A percentile compares a stretch with the other conserved stretches of the same genome.
Evolutionary conservation across 106 monocot species (phyloP).

Genomic region (Platanthera guangdongensis): DNA sequence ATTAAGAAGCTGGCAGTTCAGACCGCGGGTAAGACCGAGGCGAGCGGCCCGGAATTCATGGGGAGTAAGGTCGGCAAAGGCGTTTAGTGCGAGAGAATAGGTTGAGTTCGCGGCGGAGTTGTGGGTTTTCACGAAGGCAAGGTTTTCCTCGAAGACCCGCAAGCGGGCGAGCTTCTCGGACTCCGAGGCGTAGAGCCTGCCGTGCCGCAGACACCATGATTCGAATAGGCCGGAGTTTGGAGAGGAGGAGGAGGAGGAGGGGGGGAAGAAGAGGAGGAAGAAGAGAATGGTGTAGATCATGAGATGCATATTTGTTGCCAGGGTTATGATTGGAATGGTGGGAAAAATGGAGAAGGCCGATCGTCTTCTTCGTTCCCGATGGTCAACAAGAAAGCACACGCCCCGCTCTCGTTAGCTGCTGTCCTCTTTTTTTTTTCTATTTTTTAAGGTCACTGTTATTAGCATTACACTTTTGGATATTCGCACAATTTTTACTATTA

Average conservation of each 20-base stretch:
- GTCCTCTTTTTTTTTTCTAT: too few species aligned
- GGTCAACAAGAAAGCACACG: too few species aligned
- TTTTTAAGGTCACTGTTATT: too few species aligned
- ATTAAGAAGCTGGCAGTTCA: not conserved
- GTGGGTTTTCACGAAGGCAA: slow-evolving; percentile 39
- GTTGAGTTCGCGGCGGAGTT: slow-evolving; percentile 18
- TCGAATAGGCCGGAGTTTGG: slow-evolving; percentile 36
- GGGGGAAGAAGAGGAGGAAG: slow-evolving; percentile 9
- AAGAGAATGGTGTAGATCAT: slow-evolving; percentile 2
- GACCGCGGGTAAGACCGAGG: slow-evolving; percentile 34
- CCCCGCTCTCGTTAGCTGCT: too few species aligned
- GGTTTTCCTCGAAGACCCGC: slow-evolving; percentile 48
- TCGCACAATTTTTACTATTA: too few species aligned
- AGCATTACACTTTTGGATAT: too few species aligned
- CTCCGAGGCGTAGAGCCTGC: slow-evolving; percentile 44
- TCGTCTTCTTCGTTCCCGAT: too few species aligned
- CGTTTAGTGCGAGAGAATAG: slow-evolving; percentile 40
- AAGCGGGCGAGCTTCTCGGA: slow-evolving; percentile 48
- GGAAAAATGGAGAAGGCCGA: not conserved
- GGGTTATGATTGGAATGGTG: not conserved
- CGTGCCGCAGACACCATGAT: slow-evolving; percentile 41
- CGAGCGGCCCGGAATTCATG: slow-evolving; percentile 59
- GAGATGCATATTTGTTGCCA: not conserved
- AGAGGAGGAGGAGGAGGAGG: slow-evolving; percentile 1
- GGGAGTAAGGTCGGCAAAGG: slow-evolving; percentile 55